Base-by-base conservation (phyloP, 306 rosid species). In the Quercus suber region DNA sequence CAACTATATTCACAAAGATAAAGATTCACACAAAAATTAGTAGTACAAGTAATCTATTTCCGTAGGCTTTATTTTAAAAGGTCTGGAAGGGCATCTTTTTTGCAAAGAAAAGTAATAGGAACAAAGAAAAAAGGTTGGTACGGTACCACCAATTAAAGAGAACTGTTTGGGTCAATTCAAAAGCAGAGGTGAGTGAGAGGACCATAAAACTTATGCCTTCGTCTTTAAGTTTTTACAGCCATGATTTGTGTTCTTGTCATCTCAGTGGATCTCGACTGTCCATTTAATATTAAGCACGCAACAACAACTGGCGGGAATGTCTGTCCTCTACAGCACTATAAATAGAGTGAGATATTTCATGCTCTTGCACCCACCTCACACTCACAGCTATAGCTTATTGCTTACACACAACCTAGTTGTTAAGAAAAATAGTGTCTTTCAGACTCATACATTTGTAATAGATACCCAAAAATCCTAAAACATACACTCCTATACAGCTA, bases 191-290 rank as follows among this genome's bases (percentile, higher is more conserved):
- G 45, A 41, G 45, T 7, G 45, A 41, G 45, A 41, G 93, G 89
- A 87, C 92, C 85, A 81, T 55, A 86, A 61, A 27, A 33, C 43
- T 84, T 79, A 15, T 82, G 81, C 92, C 92, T 58, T 74, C 81
- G 21, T 70, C 82, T 58, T 63, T 49, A 1, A 71, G 76, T 67
- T 82, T 82, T 84, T 73, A 83, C 78, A 51, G 41, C 83, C 89
- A 61, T 74, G 37, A 51, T 73, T 55, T 35, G 84, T 67, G 71
- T 45, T 82, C 83, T 51, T 17, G 85, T 85, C 88, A 80, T 76
- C 7, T 89, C 85, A 79, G 19, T 71, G 70, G 73, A 87, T 86
- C 95, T 65, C 51, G 27, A 76, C 91, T 93, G 58, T 84, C 85
- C 92, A 78, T 81, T 81, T 83, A 25, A 53, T 30, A 9, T 30